Conservation (phyloP, 2,329 filamentous ascomycete genomes). For the Fusarium begoniae region DNA sequence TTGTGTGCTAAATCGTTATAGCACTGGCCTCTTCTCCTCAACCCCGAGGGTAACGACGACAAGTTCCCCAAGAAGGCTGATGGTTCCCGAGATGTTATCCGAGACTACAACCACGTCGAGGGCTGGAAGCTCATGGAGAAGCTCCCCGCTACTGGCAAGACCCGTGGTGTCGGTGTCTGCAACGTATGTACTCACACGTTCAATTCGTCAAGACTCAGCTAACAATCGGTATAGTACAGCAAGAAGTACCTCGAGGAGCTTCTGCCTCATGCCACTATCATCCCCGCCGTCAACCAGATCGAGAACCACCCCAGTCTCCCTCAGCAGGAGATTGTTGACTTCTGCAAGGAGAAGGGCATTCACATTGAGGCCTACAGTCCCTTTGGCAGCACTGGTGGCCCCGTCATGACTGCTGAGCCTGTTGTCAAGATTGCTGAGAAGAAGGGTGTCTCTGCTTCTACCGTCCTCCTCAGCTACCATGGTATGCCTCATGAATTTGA, state of each 20-base stretch:
- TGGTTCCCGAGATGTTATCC: conserved; percentile 77
- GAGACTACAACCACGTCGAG: conserved; percentile 73
- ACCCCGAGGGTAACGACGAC: conserved; percentile 79
- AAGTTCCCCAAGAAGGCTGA: conserved; percentile 79
- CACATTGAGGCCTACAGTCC: conserved; percentile 77
- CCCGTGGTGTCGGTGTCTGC: conserved; percentile 63
- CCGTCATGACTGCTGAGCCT: conserved; percentile 70
- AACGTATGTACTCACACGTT: conserved; percentile 50
- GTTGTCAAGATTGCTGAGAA: conserved; percentile 72
- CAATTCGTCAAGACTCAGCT: neutral
- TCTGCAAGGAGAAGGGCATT: conserved; percentile 74
- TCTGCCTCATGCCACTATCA: conserved; percentile 59
- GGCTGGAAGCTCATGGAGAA: conserved; percentile 83
- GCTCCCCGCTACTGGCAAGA: conserved; percentile 67
- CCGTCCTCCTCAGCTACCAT: conserved; percentile 77
- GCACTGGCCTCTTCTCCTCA: conserved; percentile 87
- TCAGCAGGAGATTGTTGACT: conserved; percentile 76
- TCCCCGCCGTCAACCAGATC: conserved; percentile 76
- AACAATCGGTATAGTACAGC: conserved; percentile 56
- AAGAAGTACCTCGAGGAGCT: conserved; percentile 64
- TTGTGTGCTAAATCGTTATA: conserved; percentile 29
- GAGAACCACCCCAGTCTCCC: conserved; percentile 78
- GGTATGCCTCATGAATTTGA: conserved; percentile 55
- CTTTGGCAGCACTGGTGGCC: conserved; percentile 71
- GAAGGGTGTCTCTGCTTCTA: conserved; percentile 67